Conservation (phyloP, 2,329 filamentous ascomycete genomes). For the Fusarium torulosum region DNA sequence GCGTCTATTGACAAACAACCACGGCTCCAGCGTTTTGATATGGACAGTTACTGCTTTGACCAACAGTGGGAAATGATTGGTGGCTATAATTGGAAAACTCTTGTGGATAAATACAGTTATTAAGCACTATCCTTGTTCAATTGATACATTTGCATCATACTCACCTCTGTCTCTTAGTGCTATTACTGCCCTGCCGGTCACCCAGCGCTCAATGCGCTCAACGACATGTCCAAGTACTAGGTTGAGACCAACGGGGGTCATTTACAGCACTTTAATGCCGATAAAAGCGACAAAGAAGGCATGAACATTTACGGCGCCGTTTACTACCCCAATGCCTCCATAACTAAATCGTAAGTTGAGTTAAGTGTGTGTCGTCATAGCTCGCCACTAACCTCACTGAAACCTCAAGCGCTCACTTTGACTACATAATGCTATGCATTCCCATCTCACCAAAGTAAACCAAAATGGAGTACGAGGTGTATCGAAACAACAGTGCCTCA, state of each 20-base stretch:
- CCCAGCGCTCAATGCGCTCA: slow-evolving; percentile 37
- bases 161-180: no score
- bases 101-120: slow-evolving; percentile 72
- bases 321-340: slow-evolving; percentile 12
- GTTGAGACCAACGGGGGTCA: slow-evolving; percentile 61
- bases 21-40: slow-evolving; percentile 59
- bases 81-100: slow-evolving; percentile 69
- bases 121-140: not conserved
- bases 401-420: no score
- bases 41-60: slow-evolving; percentile 65
- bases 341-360: slow-evolving; percentile 16
- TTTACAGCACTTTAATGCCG: slow-evolving; percentile 61
- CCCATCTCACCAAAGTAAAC: slow-evolving; percentile 1
- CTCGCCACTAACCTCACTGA: slow-evolving; percentile 1
- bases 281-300: slow-evolving; percentile 47
- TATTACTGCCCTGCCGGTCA: no score
- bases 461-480: slow-evolving; percentile 25
- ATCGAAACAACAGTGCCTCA: slow-evolving; percentile 2
- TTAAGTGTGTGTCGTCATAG: no score
- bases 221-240: slow-evolving; percentile 61
- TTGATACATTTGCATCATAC: no score
- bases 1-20: slow-evolving; percentile 59
- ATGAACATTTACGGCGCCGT: slow-evolving; percentile 16
- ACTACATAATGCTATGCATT: slow-evolving; percentile 20
- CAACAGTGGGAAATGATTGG: slow-evolving; percentile 67